phyloP scores from a whole-genome alignment of 345 rosid species.

The rapeseed (Brassica napus) region DNA sequence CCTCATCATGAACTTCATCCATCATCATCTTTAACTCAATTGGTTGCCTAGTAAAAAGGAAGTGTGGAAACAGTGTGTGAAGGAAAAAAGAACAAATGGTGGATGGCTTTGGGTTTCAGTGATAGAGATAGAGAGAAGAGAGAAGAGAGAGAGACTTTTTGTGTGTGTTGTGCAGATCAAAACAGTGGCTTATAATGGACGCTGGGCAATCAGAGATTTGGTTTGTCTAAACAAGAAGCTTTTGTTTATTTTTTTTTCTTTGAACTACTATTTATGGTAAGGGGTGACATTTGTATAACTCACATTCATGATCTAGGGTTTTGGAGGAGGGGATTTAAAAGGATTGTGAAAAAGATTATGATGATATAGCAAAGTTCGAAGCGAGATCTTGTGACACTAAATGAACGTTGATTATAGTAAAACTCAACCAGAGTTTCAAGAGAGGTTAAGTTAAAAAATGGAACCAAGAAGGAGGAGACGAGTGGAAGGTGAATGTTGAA shows the following conservation, averaged over 20 bases:
- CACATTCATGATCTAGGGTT: slow-evolving; percentile 55
- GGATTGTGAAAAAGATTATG: slow-evolving; percentile 9
- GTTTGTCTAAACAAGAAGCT: slow-evolving; percentile 35
- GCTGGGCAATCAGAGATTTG: slow-evolving; percentile 73
- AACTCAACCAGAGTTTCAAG: slow-evolving; percentile 36
- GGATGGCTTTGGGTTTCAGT: slow-evolving; percentile 43
- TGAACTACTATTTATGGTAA: slow-evolving; percentile 34
- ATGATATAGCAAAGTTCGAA: slow-evolving; percentile 17
- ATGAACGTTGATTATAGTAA: neutral
- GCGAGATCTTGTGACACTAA: slow-evolving; percentile 41
- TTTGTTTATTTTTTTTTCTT: neutral
- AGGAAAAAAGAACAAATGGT: slow-evolving; percentile 35
- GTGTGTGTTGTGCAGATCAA: slow-evolving; percentile 54
- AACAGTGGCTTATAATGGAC: slow-evolving; percentile 58
- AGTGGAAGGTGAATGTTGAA: slow-evolving; percentile 40
- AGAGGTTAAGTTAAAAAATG: slow-evolving; percentile 43
- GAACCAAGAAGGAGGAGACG: slow-evolving; percentile 45
- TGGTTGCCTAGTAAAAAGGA: slow-evolving; percentile 39
- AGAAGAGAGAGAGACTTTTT: slow-evolving; percentile 12
- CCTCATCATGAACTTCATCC: slow-evolving; percentile 45
- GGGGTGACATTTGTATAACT: slow-evolving; percentile 65
- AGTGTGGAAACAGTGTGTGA: slow-evolving; percentile 24
- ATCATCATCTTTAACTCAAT: slow-evolving; percentile 43
- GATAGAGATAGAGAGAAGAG: slow-evolving; percentile 36
- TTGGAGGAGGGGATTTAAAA: slow-evolving; percentile 18